Evolutionary conservation across 768 basidiomycete genomes (phyloP).

Genomic region (Podaxis sp.): DNA sequence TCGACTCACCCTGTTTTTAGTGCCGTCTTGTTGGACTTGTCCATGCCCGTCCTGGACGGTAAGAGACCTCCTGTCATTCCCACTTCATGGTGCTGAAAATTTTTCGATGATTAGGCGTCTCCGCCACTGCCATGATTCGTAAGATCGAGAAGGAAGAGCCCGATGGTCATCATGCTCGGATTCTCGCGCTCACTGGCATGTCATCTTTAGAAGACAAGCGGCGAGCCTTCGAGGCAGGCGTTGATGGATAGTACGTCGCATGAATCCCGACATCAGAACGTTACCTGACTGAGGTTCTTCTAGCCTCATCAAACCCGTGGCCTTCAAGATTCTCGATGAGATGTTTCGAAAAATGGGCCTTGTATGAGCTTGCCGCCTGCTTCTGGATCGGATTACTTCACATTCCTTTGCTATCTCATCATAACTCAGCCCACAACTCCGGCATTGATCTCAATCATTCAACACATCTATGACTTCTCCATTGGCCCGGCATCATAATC

Average conservation of each 20-base stretch:
- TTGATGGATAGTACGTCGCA: conserved; percentile 88
- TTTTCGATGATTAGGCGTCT: conserved; percentile 48
- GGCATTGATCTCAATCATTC: background rate
- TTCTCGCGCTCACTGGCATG: conserved; percentile 90
- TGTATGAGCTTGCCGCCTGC: conserved; percentile 19
- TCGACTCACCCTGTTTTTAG: conserved; percentile 33
- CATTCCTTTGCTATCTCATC: background rate
- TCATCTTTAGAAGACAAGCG: conserved; percentile 92
- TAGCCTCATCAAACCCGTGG: conserved; percentile 92
- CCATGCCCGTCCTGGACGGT: conserved; percentile 95
- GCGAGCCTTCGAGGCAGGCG: conserved; percentile 86
- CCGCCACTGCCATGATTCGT: conserved; percentile 81
- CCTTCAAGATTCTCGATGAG: conserved; percentile 85
- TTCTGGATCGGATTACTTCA: background rate
- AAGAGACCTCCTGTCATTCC: conserved; percentile 11
- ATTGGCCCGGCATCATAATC: background rate
- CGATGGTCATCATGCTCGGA: conserved; percentile 38
- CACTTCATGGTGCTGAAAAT: background rate
- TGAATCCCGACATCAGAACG: background rate
- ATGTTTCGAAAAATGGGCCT: conserved; percentile 75
- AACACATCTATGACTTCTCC: background rate
- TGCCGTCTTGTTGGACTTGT: conserved; percentile 82
- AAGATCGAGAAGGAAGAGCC: conserved; percentile 53
- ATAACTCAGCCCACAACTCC: background rate
- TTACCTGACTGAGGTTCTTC: conserved; percentile 6